Base-by-base conservation (phyloP, 495 filamentous ascomycete genomes). In the Penicillium roqueforti region DNA sequence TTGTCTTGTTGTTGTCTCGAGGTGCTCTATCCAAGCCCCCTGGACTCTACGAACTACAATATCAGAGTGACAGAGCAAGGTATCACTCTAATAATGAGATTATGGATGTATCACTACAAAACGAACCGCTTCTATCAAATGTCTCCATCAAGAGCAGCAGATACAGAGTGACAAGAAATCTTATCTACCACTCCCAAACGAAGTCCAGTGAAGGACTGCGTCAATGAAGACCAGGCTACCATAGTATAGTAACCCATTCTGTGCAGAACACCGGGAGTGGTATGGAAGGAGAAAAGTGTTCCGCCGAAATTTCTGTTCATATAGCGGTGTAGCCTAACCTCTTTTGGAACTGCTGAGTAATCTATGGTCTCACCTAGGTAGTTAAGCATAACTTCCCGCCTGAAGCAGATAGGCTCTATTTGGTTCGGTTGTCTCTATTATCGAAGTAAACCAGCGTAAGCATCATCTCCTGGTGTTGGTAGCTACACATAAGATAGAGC, bases 81-180 rank as follows among this genome's bases (percentile, higher is more conserved):
- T 32, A 52, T 34, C 48, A 59, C 44, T 38, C 26, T 36, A 19
- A 57, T 42, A 26, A 46, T 61, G 40, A 59, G 61, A 58, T 59
- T 59, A 56, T 58, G 59, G 69, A 77, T 77, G 74, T 77, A 71
- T 77, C 74, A 77, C 74, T 73, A 73, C 74, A 76, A 78, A 77
- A 80, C 88, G 88, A 92, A 83, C 88, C 83, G 82, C 87, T 81
- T 80, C 82, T 79, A 80, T 91, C 88, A 91, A 68, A 75, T 80
- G 70, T 78, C 63, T 58, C 67, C 75, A 80, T 84, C 88, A 80
- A 89, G 84, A 89, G 89, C 85, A 91, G 90, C 82, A 95, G 90
- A 95, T 95, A 95, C 89, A 86, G 88, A 87, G 84, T 82, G 87
- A 83, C 64, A 64, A 63, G 50, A 61, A 61, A 65, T 86, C 74